Base-by-base conservation (phyloP, 106 monocot species). In the Agapanthus africanus region DNA sequence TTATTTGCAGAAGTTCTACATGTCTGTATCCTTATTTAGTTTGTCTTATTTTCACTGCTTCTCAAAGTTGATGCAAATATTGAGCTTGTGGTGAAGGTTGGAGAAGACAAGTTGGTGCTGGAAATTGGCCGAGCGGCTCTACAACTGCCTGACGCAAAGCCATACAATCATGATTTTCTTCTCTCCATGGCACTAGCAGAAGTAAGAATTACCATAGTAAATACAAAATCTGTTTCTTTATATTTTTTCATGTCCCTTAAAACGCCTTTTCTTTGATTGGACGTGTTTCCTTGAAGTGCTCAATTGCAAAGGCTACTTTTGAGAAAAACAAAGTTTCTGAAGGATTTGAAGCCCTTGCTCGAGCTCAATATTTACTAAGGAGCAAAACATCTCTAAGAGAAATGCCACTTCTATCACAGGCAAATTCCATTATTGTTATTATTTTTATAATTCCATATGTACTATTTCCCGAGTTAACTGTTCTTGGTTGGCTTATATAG, bases 281-380 rank as follows among this genome's bases (percentile, higher is more conserved):
- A 22, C 41, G 5, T 19, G 72, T 44, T 67, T 51, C 57, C 65
- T 69, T 84, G 61, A 47, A 99, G 97, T 99, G 91, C 66, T 84
- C 91, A 68, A 84, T 87, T 81, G 97, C 97, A 46, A 99, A 99
- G 69, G 64, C 61, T 75, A 74, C 71, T 74, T 87, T 99, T 73
- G 97, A 99, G 79, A 90, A 83, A 66, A 90, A 71, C 41, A 91
- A 85, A 79, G 79, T 99, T 39, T 88, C 79, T 77, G 84, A 84
- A 74, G 97, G 91, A 54, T 99, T 99, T 82, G 97, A 99, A 76
- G 88, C 97, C 65, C 80, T 99, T 73, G 97, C 97, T 68, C 88
- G 84, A 63, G 92, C 97, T 73, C 97, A 90, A 44, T 78, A 80
- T 73, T 70, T 99, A 39, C 72, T 99, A 33, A 92, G 78, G 80